A percentile compares a stretch with the other conserved stretches of the same genome.
Conservation (phyloP, 1,284 basidiomycete species). For the Ustilago nuda region DNA sequence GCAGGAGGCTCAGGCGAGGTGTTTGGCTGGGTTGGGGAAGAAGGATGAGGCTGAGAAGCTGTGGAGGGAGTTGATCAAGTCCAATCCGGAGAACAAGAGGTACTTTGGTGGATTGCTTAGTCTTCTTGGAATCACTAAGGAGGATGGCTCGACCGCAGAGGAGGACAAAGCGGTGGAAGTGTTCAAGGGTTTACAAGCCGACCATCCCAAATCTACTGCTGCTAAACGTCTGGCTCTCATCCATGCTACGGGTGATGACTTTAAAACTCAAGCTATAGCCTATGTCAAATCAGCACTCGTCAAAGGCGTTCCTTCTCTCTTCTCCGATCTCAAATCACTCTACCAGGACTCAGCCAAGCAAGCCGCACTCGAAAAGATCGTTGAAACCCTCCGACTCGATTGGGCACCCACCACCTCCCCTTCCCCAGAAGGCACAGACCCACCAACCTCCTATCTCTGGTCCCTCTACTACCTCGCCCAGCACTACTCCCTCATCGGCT, state of each 20-base stretch:
- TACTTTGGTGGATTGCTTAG: constrained; percentile 83
- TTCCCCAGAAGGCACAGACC: constrained; percentile 69
- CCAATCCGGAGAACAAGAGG: constrained; percentile 84
- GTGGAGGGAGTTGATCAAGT: constrained; percentile 83
- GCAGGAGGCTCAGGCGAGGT: constrained; percentile 41
- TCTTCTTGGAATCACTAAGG: constrained; percentile 76
- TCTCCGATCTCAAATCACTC: constrained; percentile 89
- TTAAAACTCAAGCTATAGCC: constrained; percentile 76
- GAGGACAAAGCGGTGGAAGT: constrained; percentile 30
- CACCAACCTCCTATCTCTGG: constrained; percentile 93
- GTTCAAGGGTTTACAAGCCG: constrained; percentile 43
- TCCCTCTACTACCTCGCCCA: constrained; percentile 93
- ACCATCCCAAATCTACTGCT: constrained; percentile 56
- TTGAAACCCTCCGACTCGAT: constrained; percentile 64
- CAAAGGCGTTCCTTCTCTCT: constrained; percentile 93
- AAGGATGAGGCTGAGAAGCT: constrained; percentile 79
- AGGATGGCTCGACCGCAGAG: constrained; percentile 64
- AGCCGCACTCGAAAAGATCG: constrained; percentile 78
- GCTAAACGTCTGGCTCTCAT: constrained; percentile 59
- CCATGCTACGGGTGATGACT: constrained; percentile 72
- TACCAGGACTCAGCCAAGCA: constrained; percentile 79
- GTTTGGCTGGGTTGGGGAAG: constrained; percentile 75
- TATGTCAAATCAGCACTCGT: constrained; percentile 81
- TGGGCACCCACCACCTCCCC: constrained; percentile 47
- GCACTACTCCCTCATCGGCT: constrained; percentile 78